These are phyloP conservation scores for Sequoiadendron giganteum DNA, from an alignment of 75 land plant species.

Conservation along the genomic window DNA sequence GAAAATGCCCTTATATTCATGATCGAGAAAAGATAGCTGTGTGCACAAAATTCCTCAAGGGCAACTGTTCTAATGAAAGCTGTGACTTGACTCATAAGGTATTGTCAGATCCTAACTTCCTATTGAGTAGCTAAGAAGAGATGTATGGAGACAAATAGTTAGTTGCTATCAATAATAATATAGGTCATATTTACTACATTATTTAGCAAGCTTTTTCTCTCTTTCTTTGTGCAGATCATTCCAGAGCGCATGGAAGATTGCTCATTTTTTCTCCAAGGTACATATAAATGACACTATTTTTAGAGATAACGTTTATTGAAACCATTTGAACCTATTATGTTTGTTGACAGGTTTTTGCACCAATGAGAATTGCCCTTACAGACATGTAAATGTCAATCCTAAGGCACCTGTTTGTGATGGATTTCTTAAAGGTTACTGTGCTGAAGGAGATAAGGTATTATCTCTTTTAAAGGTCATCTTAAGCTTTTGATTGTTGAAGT, in stretches of 20 bases:
- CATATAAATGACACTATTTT: not conserved
- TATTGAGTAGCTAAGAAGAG: not conserved
- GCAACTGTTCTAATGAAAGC: constrained; percentile 56
- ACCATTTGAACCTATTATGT: not conserved
- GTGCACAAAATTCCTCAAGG: constrained; percentile 95
- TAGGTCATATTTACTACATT: not conserved
- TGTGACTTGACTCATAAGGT: constrained; percentile 99
- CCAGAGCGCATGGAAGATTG: constrained; percentile 99
- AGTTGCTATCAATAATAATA: not conserved
- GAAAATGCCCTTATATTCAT: constrained; percentile 93
- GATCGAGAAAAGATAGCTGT: constrained; percentile 91
- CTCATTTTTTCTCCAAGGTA: constrained; percentile 93
- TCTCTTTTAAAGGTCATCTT: not conserved
- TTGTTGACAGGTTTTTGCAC: constrained; percentile 79
- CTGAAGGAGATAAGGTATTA: constrained; percentile 86
- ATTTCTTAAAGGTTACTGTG: constrained; percentile 96
- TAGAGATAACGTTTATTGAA: not conserved
- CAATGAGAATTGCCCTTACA: constrained; percentile 82
- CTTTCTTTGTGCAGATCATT: constrained; percentile 66
- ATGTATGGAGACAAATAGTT: not conserved
- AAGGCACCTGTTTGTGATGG: constrained; percentile 90
- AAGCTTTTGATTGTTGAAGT: constrained; percentile 9
- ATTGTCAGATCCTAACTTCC: not conserved
- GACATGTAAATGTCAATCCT: constrained; percentile 95
- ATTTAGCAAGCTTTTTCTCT: not conserved